These are phyloP conservation scores for Allomyces macrogynus DNA, from an alignment of 192 early-diverging fungal genomes.

Conservation along the genomic window DNA sequence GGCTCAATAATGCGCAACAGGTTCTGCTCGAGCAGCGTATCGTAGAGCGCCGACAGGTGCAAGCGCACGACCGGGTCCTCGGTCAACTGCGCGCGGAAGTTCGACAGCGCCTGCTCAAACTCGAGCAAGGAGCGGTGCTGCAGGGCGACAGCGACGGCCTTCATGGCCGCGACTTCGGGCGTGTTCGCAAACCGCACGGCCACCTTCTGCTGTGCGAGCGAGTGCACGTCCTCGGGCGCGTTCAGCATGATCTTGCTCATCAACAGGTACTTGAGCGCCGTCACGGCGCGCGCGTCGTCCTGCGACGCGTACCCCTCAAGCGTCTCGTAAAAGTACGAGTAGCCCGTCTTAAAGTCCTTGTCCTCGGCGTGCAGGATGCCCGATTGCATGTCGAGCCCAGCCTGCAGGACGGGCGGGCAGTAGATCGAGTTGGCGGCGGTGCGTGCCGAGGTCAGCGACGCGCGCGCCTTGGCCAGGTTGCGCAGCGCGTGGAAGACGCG, in stretches of 20 bases:
- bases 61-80: conserved; percentile 85
- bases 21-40: conserved; percentile 92
- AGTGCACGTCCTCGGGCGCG: conserved; percentile 82
- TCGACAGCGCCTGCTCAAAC: conserved; percentile 77
- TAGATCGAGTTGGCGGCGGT: conserved; percentile 95
- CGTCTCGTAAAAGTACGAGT: conserved; percentile 98
- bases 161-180: conserved; percentile 80
- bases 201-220: conserved; percentile 77
- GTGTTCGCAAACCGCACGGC: conserved; percentile 69
- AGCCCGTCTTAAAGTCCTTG: conserved; percentile 97
- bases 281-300: conserved; percentile 67
- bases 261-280: conserved; percentile 93
- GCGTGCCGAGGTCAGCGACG: conserved; percentile 83
- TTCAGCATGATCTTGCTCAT: conserved; percentile 99
- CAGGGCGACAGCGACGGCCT: conserved; percentile 79
- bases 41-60: conserved; percentile 83
- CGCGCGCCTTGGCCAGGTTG: conserved; percentile 81
- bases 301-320: conserved; percentile 81
- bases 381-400: conserved; percentile 87
- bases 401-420: conserved; percentile 91
- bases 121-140: conserved; percentile 91
- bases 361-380: conserved; percentile 95
- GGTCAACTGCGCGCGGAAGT: conserved; percentile 67
- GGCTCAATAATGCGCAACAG: conserved; percentile 93
- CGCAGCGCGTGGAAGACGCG: conserved; percentile 77